Evolutionary conservation across 108 stramenopile genomes (phyloP), one percentile per base, ranked within the genome.

Genomic region (Discostella stelligeroides): DNA sequence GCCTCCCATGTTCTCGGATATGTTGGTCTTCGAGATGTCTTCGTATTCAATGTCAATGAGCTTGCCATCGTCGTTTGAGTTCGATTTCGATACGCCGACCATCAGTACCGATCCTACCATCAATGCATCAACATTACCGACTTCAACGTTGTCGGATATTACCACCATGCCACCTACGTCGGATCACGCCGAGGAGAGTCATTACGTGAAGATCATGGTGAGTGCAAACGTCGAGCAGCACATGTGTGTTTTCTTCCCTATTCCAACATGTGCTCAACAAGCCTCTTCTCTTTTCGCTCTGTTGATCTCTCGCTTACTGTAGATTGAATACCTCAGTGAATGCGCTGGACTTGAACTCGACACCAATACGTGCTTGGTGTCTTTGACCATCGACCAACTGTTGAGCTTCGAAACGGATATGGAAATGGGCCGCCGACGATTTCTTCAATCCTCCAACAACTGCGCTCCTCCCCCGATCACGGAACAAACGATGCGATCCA

Each of bases 301-400:
- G 10, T 28, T 0, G n/a, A n/a, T n/a, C 12, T 54, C 53, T 54
- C 2, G n/a, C 24, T 17, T 49, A 27, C 49, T 50, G 25, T 13
- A 54, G 53, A 27, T 54, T 54, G 53, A 54, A 23, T 25, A 54
- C 28, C 27, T 54, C 28, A 53, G 50, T 34, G 28, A 55, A 39
- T 79, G 77, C 51, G 39, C 77, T 11, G 70, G 65, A 14, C 62
- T 70, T 12, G 57, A 79, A 11, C 65, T 79, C 20, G 51, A 48
- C 25, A 55, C 34, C 6, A 65, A 79, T 17, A 37, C 57, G 50
- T 79, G 77, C 60, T 54, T 79, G 34, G 64, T 47, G 18, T 66
- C 59, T 2, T 42, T 9, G 0, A 54, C 65, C 23, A 60, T 71
- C 46, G 69, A 66, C 14, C 34, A 34, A 20, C n/a, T 70, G 50